A percentile compares a stretch with the other conserved stretches of the same genome.
phyloP scores from a whole-genome alignment of 257 asterid genomes.

The Rehmannia glutinosa region DNA sequence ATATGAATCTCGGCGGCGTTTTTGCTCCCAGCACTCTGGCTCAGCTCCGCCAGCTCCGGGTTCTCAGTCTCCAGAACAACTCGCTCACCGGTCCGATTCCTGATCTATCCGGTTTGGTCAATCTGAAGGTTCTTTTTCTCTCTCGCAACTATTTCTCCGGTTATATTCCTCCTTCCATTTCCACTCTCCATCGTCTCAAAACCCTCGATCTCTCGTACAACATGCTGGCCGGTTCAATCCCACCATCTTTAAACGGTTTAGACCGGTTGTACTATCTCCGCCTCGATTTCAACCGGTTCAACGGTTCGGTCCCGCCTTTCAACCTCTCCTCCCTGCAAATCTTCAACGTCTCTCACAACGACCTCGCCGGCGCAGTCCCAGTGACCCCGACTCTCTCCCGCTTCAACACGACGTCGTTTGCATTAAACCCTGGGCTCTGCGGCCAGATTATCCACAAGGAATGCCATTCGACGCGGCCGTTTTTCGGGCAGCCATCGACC shows the following conservation, averaged over 20 bases:
- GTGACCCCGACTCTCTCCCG: conserved; percentile 56
- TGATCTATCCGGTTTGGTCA: conserved; percentile 50
- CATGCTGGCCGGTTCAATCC: conserved; percentile 58
- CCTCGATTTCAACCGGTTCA: conserved; percentile 74
- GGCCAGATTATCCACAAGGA: conserved; percentile 61
- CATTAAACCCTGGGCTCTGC: conserved; percentile 56
- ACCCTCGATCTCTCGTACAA: conserved; percentile 73
- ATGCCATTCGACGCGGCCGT: conserved; percentile 52
- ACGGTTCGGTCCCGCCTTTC: conserved; percentile 75
- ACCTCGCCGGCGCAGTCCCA: conserved; percentile 73
- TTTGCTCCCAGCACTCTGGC: conserved; percentile 46
- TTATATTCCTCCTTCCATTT: conserved; percentile 51
- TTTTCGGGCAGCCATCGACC: conserved; percentile 35
- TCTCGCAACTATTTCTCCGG: conserved; percentile 59
- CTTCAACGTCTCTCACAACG: conserved; percentile 68
- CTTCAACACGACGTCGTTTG: conserved; percentile 50
- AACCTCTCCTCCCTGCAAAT: conserved; percentile 53
- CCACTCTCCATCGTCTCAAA: conserved; percentile 70
- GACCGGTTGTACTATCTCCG: conserved; percentile 65
- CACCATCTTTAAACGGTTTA: conserved; percentile 32
- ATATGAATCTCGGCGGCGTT: conserved; percentile 47
- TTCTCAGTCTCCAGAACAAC: conserved; percentile 68
- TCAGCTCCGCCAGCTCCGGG: conserved; percentile 59
- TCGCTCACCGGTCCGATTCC: conserved; percentile 84
- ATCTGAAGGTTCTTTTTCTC: conserved; percentile 64